A percentile compares a stretch with the other conserved stretches of the same genome.
Evolutionary conservation across 352 stramenopile genomes (phyloP).

Genomic region (Hyaloperonospora brassicae): DNA sequence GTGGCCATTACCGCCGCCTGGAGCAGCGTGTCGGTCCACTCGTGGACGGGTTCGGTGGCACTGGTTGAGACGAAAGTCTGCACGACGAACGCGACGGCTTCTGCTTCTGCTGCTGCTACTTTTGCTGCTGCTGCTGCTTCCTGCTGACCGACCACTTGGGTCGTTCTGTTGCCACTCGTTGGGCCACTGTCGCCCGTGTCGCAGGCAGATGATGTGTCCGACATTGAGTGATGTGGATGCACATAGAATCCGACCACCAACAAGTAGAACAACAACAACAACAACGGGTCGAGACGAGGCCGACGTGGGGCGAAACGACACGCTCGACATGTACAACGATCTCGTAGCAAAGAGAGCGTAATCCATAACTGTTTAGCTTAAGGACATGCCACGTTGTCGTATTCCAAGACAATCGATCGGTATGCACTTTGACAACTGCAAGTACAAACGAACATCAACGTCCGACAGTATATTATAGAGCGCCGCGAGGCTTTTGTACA

Average conservation of each 20-base stretch:
- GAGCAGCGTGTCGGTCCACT: slow-evolving; percentile 77
- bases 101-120: slow-evolving; percentile 22
- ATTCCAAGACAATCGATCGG: no score
- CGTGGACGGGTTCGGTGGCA: slow-evolving; percentile 32
- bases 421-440: no score
- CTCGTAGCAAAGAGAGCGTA: no score
- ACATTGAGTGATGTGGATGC: slow-evolving; percentile 1
- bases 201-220: slow-evolving; percentile 15
- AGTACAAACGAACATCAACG: not conserved
- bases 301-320: no score
- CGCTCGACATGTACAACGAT: no score
- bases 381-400: no score
- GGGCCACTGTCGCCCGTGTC: slow-evolving; percentile 30
- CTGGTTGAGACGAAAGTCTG: slow-evolving; percentile 1
- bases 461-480: not conserved
- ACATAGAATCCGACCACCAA: not conserved
- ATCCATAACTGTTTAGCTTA: no score
- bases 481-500: not conserved
- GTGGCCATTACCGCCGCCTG: slow-evolving; percentile 70
- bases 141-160: no score
- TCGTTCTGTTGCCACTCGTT: slow-evolving; percentile 5
- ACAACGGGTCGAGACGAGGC: no score
- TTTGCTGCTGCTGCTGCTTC: not conserved
- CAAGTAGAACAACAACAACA: not conserved
- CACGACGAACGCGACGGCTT: no score